Evolutionary conservation across 768 basidiomycete species (phyloP), one percentile per base, ranked within the genome.

Genomic region (Pleurotus djamor): DNA sequence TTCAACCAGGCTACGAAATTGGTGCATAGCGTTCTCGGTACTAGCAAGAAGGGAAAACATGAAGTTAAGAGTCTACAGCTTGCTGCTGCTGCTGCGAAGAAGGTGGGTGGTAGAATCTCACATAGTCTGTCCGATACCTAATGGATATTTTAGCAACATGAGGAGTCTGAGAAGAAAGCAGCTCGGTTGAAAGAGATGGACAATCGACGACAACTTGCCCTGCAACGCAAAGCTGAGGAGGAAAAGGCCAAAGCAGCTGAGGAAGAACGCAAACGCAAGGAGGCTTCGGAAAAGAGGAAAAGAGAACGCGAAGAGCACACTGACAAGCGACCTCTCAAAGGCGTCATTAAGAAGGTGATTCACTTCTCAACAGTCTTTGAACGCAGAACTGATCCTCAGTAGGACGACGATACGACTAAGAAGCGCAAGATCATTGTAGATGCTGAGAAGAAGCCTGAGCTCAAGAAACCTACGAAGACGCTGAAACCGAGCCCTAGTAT

Each of bases 51-150:
- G 68, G 78, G 69, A 45, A 89, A 89, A 65, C 77, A 85, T 6
- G 89, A 92, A 67, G 84, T 92, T 44, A 94, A 93, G 77, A 91
- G 88, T 50, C 69, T 94, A 34, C 90, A 92, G 67, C 80, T 88
- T 61, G 93, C 94, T 13, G 90, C 92, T 0, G 83, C 83, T 14
- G 91, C 86, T 2, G 93, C 92, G 3, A 96, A 93, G 78, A 96
- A 89, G 88, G 95, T 94, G 14, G n/a, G 77, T 66, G 8, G 54
- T 59, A 36, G 21, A n/a, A 28, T 28, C 21, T 28, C 21, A 1
- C 21, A 28, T 3, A 28, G 21, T 45, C 48, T 61, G 21, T 57
- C 28, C 14, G 35, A 9, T 35, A 35, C 48, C 4, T 48, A 47
- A 37, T 59, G 21, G 49, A 60, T 44, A 16, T 34, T 28, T 58